Base-by-base conservation (phyloP, 1,284 basidiomycete genomes). In the Sphagnurus paluster region DNA sequence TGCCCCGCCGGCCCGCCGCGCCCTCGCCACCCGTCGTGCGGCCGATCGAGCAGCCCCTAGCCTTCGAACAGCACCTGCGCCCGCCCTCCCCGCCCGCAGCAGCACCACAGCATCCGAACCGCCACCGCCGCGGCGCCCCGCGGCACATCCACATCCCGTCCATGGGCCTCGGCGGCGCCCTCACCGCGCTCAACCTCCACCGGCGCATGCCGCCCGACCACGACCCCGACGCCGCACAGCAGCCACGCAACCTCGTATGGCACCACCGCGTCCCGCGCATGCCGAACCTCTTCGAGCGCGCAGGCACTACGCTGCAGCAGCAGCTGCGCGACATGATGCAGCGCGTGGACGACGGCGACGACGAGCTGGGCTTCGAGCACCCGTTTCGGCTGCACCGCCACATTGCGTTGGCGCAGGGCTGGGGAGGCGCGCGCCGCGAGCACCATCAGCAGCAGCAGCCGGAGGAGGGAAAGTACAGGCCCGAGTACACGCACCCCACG, bases 81-180 rank as follows among this genome's bases (percentile, higher is more conserved):
- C 23, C 42, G 20, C 29, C 42, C 13, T 39, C 41, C 17, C 47
- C 46, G 20, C 37, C 49, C 14, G 40, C 48, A 5, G 26, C 40
- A 17, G 10, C 43, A 9, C 48, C 42, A 16, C 24, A 20, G 19
- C 57, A 53, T 25, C 57, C 50, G 1, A 53, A 56, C n/a, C 46
- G 55, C 21, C 49, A 55, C 21, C 47, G 55, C 28, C 55, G 55
- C 14, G 10, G 33, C 35, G 37, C 30, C 14, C 25, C 13, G 26
- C 41, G 25, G 44, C 23, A 41, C 25, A 48, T 26, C 54, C 80
- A 80, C 52, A 64, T 71, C 9, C 82, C 82, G 19, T 51, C 67
- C 3, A 77, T 87, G 69, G 81, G 81, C 20, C 64, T 88, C 21
- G 86, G 86, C 14, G 86, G 86, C n/a, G 84, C 80, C 1, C 55